Evolutionary conservation across 2,329 filamentous ascomycete species (phyloP), one percentile per base, ranked within the genome.

Genomic region (Epichloe scottii): DNA sequence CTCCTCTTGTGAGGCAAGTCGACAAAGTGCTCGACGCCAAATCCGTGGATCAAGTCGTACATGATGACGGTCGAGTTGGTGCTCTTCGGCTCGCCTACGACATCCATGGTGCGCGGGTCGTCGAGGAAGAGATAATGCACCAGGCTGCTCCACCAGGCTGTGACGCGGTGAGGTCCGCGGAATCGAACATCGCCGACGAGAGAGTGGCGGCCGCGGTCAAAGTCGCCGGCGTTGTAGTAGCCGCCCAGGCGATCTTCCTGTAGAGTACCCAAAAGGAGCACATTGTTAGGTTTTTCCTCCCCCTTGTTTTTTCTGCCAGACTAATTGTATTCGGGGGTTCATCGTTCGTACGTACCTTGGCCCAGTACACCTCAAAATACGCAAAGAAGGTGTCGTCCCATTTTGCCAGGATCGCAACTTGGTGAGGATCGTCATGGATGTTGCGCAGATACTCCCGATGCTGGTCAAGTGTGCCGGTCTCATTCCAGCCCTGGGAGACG

Each of bases 291-390:
- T 3, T 45, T 30, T 30, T 30, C n/a, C n/a, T 30, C 2, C 19
- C 19, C 19, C 19, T 19, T 19, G 19, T 30, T 30, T 10, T 4
- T 4, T 3, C 26, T 10, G 26, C 8, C 7, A 30, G 26, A 30
- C 26, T 10, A 30, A 3, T 30, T 30, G 8, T 10, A 30, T 10
- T 30, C 26, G 21, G 17, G 1, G 12, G 35, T 56, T 30, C 15
- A 17, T 30, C 26, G 26, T 30, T 30, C 3, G 3, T 30, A 42
- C 66, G 54, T 61, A 74, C 73, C 70, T 77, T 78, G 57, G 81
- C 83, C 85, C 85, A 90, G 65, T 89, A 89, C 0, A 89, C 71
- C 64, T 89, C 85, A 59, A 85, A 88, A 62, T 89, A 89, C 0
- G 84, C 79, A 61, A 89, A 89, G 17, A 71, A 75, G 2, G 73